Evolutionary conservation across 352 stramenopile genomes (phyloP), one percentile per base, ranked within the genome.

Genomic region (Pythium brassicae): DNA sequence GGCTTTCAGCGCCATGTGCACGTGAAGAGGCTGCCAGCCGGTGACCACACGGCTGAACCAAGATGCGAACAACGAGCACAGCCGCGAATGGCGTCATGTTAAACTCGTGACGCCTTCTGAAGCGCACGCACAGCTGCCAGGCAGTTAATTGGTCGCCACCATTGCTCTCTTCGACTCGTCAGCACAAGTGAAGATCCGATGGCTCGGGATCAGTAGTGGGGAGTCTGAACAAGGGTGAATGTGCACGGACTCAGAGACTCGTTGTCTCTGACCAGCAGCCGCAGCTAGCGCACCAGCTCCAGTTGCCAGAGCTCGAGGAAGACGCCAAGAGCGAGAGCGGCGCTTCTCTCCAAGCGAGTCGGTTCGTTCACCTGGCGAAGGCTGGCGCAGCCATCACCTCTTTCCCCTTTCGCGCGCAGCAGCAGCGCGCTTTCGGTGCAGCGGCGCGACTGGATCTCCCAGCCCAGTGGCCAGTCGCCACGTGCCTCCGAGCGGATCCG

Each of bases 401-500:
- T 10, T 35, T 35, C 10, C 29, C 5, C 29, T 35, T 35, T 35
- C 29, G 29, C 29, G n/a, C n/a, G n/a, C n/a, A n/a, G n/a, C n/a
- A n/a, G n/a, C n/a, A n/a, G 25, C 42, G 32, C 20, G 23, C 27
- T 59, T 59, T 59, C 53, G 49, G 42, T 27, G 42, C 43, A 15
- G 53, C 50, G 17, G 10, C 26, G n/a, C 42, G 39, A 27, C 52
- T 37, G 53, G 53, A 50, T 43, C 53, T 58, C 42, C 6, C 53
- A 40, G 15, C 6, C 53, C 15, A 51, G 53, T 51, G 40, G 53
- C 53, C 53, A 58, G 53, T 44, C 43, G 53, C 23, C 35, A 12
- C 32, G 23, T 53, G 48, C 9, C 29, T 50, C 27, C n/a, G 11
- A 3, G 29, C 29, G 10, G 29, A 35, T 10, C 29, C 10, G 29